Evolutionary conservation across 2,329 filamentous ascomycete genomes (phyloP), one percentile per base, ranked within the genome.

Genomic region (Leptodontidium sp.): DNA sequence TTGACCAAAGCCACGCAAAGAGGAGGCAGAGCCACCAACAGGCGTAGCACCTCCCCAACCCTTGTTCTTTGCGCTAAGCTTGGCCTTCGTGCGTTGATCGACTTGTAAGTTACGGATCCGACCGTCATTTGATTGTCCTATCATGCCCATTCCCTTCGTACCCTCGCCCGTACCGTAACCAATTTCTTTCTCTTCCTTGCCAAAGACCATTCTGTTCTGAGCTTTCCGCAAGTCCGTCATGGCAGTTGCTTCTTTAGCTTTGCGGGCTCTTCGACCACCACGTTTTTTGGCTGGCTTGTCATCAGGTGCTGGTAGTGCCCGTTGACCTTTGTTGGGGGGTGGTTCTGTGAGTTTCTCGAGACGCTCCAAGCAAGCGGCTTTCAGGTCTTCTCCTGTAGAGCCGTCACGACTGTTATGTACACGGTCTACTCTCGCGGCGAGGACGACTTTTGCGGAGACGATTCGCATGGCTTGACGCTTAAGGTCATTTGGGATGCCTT

Each of bases 191-290:
- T 99, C 96, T 80, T 98, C 95, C 79, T 97, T 96, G 68, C 94
- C 94, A 77, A 99, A 99, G 0, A 91, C 93, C 88, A 99, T 91
- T 65, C 96, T 89, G 82, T 99, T 99, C 81, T 98, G 96, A 4
- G 94, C 94, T 80, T 98, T 98, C 73, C 94, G 90, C 38, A 99
- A 84, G 66, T 99, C 96, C 0, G 96, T 99, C 93, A 98, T 97
- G 69, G 96, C 95, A 7, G 93, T 93, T 4, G 95, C 94, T 80
- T 97, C 96, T 86, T 99, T 99, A 69, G 95, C 95, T 80, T 97
- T 97, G 67, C 96, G 86, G 14, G 94, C 96, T 73, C 94, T 87
- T 66, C 95, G 86, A 63, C 96, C 96, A 80, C 96, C 96, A 72
- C 96, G 92, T 80, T 99, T 99, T 43, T 94, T 87, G 0, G 93